Evolutionary conservation across 257 asterid species (phyloP).

Genomic region (Salvia miltiorrhiza): DNA sequence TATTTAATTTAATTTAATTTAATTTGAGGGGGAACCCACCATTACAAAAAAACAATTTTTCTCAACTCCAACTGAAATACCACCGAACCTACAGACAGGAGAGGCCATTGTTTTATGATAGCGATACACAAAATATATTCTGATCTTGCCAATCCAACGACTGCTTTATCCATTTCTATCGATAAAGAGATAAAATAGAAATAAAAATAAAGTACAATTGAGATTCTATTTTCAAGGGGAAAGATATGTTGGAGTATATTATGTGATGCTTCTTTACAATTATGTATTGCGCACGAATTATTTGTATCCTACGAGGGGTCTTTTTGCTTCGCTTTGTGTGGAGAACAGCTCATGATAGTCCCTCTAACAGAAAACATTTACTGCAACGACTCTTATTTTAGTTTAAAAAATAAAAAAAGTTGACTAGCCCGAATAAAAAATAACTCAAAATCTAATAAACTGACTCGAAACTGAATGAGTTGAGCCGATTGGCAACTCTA

Average conservation of each 20-base stretch:
- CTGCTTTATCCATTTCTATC: neutral
- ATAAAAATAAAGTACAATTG: neutral
- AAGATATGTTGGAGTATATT: neutral
- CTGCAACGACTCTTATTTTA: too few relatives aligned
- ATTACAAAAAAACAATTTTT: neutral
- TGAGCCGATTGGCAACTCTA: too few relatives aligned
- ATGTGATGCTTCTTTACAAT: neutral
- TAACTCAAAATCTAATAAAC: too few relatives aligned
- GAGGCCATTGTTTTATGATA: constrained; percentile 29
- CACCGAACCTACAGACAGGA: constrained; percentile 31
- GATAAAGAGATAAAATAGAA: neutral
- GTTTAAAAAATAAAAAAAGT: too few relatives aligned
- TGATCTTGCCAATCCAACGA: constrained; percentile 19
- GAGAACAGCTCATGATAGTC: too few relatives aligned
- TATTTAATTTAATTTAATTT: neutral
- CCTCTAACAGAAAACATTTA: too few relatives aligned
- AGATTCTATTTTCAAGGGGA: neutral
- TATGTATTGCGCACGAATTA: neutral
- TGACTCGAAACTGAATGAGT: too few relatives aligned
- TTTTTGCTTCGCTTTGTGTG: too few relatives aligned
- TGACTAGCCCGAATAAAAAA: too few relatives aligned
- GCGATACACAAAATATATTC: constrained; percentile 24
- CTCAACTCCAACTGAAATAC: constrained; percentile 32
- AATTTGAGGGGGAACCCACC: constrained; percentile 7
- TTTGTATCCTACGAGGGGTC: neutral